A percentile compares a stretch with the other conserved stretches of the same genome.
Conservation (phyloP, 768 basidiomycete species). For the Suillus bovinus region DNA sequence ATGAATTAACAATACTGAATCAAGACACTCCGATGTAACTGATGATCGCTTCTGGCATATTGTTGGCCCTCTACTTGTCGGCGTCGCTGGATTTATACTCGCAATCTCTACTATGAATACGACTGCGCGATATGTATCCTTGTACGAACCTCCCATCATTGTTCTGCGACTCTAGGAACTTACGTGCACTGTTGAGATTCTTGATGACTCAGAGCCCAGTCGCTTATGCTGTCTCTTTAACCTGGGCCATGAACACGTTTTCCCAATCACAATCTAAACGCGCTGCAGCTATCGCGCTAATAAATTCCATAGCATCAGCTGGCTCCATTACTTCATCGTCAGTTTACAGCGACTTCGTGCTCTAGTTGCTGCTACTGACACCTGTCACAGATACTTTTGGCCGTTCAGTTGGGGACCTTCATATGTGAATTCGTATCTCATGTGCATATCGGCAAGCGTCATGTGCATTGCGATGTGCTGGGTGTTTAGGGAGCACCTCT, state of each 20-base stretch:
- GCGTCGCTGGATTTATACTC: conserved; percentile 68
- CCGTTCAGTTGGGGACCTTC: conserved; percentile 67
- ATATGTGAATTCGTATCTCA: conserved; percentile 67
- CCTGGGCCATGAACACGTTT: conserved; percentile 56
- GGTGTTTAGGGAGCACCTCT: conserved; percentile 44
- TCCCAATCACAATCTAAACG: conserved; percentile 84
- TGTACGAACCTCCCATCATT: conserved; percentile 40
- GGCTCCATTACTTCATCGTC: conserved; percentile 82
- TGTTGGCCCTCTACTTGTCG: conserved; percentile 48
- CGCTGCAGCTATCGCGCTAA: conserved; percentile 77
- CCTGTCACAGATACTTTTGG: conserved; percentile 56
- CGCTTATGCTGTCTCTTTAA: conserved; percentile 62
- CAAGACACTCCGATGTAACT: conserved; percentile 67
- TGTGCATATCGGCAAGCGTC: conserved; percentile 62
- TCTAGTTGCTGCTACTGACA: not conserved
- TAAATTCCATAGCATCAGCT: conserved; percentile 76
- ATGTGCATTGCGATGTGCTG: conserved; percentile 50
- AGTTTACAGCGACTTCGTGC: conserved; percentile 31
- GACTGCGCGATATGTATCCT: conserved; percentile 59
- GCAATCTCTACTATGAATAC: conserved; percentile 63
- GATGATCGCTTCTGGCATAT: conserved; percentile 78
- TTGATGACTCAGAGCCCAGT: conserved; percentile 72
- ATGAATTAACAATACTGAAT: conserved; percentile 8
- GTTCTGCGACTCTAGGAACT: not conserved
- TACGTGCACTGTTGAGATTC: conserved; percentile 45